A percentile compares a stretch with the other conserved stretches of the same genome.
Evolutionary conservation across 164 flowering plant genomes (phyloP).

Genomic region (Kalanchoe fedtschenkoi): DNA sequence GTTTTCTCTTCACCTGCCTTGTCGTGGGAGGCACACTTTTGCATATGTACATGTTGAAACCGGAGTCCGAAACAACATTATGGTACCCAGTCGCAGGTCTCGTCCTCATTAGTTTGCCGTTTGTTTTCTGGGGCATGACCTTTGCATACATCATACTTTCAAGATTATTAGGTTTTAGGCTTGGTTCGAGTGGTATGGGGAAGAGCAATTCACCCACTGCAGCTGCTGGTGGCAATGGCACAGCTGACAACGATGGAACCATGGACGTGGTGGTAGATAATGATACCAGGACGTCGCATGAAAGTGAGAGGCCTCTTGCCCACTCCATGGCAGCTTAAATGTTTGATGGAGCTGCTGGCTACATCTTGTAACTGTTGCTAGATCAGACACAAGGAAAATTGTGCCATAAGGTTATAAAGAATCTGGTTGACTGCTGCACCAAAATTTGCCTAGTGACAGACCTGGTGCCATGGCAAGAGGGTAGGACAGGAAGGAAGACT

Average conservation of each 20-base stretch:
- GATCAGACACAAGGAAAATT: too few species aligned
- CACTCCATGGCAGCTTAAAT: too few species aligned
- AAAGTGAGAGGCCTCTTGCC: too few species aligned
- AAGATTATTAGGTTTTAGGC: constrained; percentile 1
- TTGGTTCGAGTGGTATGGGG: not conserved
- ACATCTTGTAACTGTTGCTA: too few species aligned
- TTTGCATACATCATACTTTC: not conserved
- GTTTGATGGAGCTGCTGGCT: too few species aligned
- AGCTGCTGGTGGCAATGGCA: not conserved
- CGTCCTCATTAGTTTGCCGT: not conserved
- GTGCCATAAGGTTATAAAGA: too few species aligned
- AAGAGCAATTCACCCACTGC: not conserved
- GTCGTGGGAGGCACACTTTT: not conserved
- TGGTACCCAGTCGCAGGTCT: constrained; percentile 6
- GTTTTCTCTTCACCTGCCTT: not conserved
- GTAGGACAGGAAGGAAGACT: too few species aligned
- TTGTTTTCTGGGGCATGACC: not conserved
- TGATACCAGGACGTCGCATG: too few species aligned
- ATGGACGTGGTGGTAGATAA: too few species aligned
- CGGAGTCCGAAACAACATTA: not conserved
- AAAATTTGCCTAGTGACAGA: too few species aligned
- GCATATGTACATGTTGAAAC: not conserved
- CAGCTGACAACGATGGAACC: not conserved
- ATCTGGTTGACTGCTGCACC: too few species aligned
- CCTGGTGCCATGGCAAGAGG: too few species aligned